Base-by-base conservation (phyloP, 352 stramenopile species). In the Phytophthora sojae region DNA sequence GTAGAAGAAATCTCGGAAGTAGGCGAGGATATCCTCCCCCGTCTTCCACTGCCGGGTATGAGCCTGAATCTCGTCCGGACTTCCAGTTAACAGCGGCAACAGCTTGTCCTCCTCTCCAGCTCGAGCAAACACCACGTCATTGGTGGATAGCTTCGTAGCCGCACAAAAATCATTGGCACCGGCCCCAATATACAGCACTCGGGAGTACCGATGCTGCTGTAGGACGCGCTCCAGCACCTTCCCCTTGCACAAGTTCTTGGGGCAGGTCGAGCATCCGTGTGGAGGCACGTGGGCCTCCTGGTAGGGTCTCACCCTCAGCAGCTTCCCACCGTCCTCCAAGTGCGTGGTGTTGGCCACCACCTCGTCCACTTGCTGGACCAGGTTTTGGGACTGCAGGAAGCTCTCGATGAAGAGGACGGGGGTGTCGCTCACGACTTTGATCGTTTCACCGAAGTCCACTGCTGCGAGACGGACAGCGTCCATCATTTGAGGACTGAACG, bases 171-270 rank as follows among this genome's bases (percentile, higher is more conserved):
- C 82, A 6, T 63, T 77, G n/a, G 61, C 69, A 6, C 76, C 82
- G 39, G 82, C 79, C 49, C 85, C 81, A 9, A 92, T 71, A 56
- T 85, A 92, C n/a, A 92, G 30, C 19, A 92, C 78, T 30, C 71
- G 63, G 0, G 80, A 63, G 55, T 73, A 86, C 49, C 52, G 29
- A 42, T 75, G 57, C 9, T 79, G 56, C 14, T 73, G 57, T 37
- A 75, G 68, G 17, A 85, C 66, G 11, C 69, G 51, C 21, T 89
- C 59, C 26, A 92, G 8, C n/a, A 89, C 80, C 3, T 42, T 35
- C 1, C 84, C 85, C 72, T 90, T 93, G 81, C 85, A 93, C 80
- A 91, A 79, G 55, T 89, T 89, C 23, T 55, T 21, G 23, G 79
- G 78, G 55, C 85, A 93, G 19, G 64, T 63, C 0, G 45, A 17